Evolutionary conservation across 2,329 filamentous ascomycete species (phyloP), one percentile per base, ranked within the genome.

Genomic region (Phoma sp.): DNA sequence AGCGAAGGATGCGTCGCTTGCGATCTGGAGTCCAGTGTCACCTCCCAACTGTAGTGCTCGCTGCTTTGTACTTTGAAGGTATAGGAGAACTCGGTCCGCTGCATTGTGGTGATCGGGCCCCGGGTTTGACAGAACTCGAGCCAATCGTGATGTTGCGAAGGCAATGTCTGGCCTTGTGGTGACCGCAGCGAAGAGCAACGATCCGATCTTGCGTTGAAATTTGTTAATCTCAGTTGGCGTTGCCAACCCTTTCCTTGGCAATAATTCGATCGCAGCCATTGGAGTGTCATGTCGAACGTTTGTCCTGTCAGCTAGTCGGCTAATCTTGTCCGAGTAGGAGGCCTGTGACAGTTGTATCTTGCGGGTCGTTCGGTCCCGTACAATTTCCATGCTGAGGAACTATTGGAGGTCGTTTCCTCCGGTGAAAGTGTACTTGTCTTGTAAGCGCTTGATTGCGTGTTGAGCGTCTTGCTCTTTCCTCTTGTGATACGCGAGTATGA

Each of bases 351-450:
- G 14, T 12, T 17, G 23, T 7, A 39, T 25, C 10, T n/a, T 7
- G 12, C 12, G 18, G 7, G 7, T 14, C 4, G 7, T 3, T 25
- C 18, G 20, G 15, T 39, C 36, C 7, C 36, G 5, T 11, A 26
- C 34, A 14, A 54, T 29, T 21, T 56, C 42, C 7, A 57, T 30
- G 11, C 47, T 20, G n/a, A 60, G 43, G 23, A 60, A 60, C 57
- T 21, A 57, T 26, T 57, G 12, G 1, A 60, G 47, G 15, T 52
- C 26, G 5, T 51, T 18, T 42, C 42, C 38, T 23, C 38, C 20
- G 14, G 42, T 57, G 1, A 46, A n/a, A 2, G 32, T 38, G 25
- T 56, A 57, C 9, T 39, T 54, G 2, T 48, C 17, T 21, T 36
- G 4, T 9, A 59, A 15, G 17, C 11, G 6, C 12, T 47, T 33